Percentiles rank a stretch among this genome's conserved stretches.
These are phyloP conservation scores for Phanerochaete carnosa DNA, from an alignment of 768 basidiomycete species.

Conservation along the genomic window DNA sequence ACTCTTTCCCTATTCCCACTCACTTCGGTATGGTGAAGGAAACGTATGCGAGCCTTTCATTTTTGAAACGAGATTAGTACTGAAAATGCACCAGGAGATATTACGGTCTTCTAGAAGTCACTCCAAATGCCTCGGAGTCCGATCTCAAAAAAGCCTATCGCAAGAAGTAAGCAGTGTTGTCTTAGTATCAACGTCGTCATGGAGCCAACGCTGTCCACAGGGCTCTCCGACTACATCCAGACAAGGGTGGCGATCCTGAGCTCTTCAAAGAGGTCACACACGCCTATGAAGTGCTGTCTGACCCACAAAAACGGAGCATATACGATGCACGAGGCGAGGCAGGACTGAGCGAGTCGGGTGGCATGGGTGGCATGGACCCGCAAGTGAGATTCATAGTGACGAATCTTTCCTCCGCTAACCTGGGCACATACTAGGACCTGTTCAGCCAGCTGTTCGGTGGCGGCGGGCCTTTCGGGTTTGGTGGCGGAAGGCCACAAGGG, in stretches of 20 bases:
- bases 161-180: slow-evolving; percentile 60
- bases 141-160: slow-evolving; percentile 96
- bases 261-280: slow-evolving; percentile 97
- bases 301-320: slow-evolving; percentile 72
- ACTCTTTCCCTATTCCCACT: slow-evolving; percentile 12
- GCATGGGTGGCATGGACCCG: slow-evolving; percentile 96
- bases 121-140: slow-evolving; percentile 70
- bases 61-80: not conserved
- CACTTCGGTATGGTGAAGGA: slow-evolving; percentile 59
- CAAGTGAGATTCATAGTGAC: slow-evolving; percentile 49
- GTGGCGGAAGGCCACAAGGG: slow-evolving; percentile 59
- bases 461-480: slow-evolving; percentile 77
- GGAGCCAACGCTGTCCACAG: slow-evolving; percentile 34
- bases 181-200: slow-evolving; percentile 1
- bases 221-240: slow-evolving; percentile 82
- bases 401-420: not conserved
- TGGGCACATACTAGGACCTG: slow-evolving; percentile 59
- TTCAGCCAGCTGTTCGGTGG: slow-evolving; percentile 94
- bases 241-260: slow-evolving; percentile 96
- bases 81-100: slow-evolving; percentile 57
- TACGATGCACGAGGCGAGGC: slow-evolving; percentile 95
- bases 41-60: slow-evolving; percentile 42
- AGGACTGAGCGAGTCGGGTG: slow-evolving; percentile 80
- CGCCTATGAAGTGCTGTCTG: slow-evolving; percentile 95
- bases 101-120: slow-evolving; percentile 89